Evolutionary conservation across 768 basidiomycete species (phyloP).

Genomic region (Leccinellum rugosiceps): DNA sequence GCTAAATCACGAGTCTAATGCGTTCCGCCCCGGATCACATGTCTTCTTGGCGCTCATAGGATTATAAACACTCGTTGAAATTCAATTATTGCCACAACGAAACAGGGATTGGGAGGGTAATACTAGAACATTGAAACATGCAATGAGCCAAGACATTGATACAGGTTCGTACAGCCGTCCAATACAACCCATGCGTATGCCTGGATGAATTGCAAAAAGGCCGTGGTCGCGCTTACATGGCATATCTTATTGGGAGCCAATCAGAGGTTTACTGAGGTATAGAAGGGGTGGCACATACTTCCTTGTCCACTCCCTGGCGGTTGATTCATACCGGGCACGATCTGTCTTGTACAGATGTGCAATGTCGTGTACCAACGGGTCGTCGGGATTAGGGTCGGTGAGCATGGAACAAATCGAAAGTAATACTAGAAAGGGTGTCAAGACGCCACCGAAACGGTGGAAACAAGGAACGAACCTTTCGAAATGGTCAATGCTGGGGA

Average conservation of each 20-base stretch:
- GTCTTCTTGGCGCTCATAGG: neutral
- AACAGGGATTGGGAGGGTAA: constrained; percentile 22
- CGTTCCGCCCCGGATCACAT: neutral
- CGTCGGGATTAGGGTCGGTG: constrained; percentile 99
- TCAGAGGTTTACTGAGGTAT: neutral
- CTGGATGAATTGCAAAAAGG: constrained; percentile 19
- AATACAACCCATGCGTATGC: constrained; percentile 29
- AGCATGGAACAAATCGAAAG: constrained; percentile 99
- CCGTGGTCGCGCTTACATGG: constrained; percentile 46
- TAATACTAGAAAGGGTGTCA: constrained; percentile 53
- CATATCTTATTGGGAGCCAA: constrained; percentile 33
- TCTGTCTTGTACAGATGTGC: constrained; percentile 99
- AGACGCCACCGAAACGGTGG: constrained; percentile 1
- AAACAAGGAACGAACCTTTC: constrained; percentile 63
- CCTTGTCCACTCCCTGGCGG: constrained; percentile 99
- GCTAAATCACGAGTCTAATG: neutral
- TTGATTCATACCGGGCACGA: constrained; percentile 93
- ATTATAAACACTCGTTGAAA: constrained; percentile 16
- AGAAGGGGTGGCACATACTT: constrained; percentile 59
- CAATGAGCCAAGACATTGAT: constrained; percentile 31
- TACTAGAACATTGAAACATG: constrained; percentile 34
- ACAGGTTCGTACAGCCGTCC: constrained; percentile 31
- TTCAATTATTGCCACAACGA: constrained; percentile 15
- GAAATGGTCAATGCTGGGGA: constrained; percentile 98
- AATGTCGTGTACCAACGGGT: constrained; percentile 97